Percentiles rank a stretch among this genome's conserved stretches.
These are phyloP conservation scores for Melanogaster broomeanus DNA, from an alignment of 768 basidiomycete species.

Conservation along the genomic window DNA sequence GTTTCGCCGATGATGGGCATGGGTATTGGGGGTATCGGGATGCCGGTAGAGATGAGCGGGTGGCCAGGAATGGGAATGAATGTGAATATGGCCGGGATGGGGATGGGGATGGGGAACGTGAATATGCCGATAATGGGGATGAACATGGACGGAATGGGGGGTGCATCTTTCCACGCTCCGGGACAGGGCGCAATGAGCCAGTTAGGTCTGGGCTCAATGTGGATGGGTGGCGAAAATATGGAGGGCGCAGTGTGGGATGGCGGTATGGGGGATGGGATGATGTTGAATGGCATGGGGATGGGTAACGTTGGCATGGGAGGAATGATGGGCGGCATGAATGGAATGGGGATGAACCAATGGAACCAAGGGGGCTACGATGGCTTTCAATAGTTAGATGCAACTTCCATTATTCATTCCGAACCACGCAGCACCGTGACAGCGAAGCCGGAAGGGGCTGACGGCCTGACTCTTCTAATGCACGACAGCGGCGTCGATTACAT, in stretches of 20 bases:
- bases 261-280: constrained; percentile 44
- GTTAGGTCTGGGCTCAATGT: constrained; percentile 27
- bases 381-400: constrained; percentile 22
- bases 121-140: constrained; percentile 44
- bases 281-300: constrained; percentile 40
- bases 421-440: no score
- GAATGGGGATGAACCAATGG: constrained; percentile 44
- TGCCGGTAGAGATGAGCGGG: constrained; percentile 34
- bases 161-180: constrained; percentile 24
- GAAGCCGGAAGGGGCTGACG: no score
- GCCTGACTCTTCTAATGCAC: no score
- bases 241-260: constrained; percentile 40
- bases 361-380: constrained; percentile 35
- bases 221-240: constrained; percentile 35
- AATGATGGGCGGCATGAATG: constrained; percentile 35
- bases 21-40: constrained; percentile 37
- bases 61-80: constrained; percentile 40
- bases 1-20: constrained; percentile 45
- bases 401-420: neutral
- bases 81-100: constrained; percentile 38
- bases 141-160: constrained; percentile 36
- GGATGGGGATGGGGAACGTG: constrained; percentile 42
- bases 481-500: no score
- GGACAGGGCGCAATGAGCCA: constrained; percentile 25
- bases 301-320: constrained; percentile 36